Percentiles rank a stretch among this genome's conserved stretches.
These are phyloP conservation scores for Gymnopilus dilepis DNA, from an alignment of 768 basidiomycete genomes.

Conservation along the genomic window DNA sequence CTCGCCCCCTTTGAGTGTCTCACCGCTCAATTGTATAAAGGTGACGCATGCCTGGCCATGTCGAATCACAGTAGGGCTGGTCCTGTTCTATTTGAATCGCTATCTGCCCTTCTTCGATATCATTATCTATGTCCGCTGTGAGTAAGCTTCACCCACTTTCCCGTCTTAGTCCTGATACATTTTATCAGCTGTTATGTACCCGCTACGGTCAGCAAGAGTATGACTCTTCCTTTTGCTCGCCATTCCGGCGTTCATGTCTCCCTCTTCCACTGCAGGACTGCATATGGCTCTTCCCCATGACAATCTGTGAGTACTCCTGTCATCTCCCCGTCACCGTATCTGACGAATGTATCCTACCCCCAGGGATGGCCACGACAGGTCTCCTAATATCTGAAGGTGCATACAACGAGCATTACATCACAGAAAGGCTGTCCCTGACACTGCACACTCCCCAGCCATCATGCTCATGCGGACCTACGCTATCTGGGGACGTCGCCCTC, in stretches of 20 bases:
- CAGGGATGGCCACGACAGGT: neutral
- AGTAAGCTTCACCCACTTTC: neutral
- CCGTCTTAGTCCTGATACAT: neutral
- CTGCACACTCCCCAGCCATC: neutral
- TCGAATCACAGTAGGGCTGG: neutral
- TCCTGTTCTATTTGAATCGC: conserved; percentile 2
- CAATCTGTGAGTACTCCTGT: neutral
- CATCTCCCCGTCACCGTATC: no score
- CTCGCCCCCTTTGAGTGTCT: neutral
- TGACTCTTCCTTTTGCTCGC: neutral
- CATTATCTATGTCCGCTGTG: conserved; percentile 1
- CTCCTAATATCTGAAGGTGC: conserved; percentile 5
- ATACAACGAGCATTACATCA: neutral
- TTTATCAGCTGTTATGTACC: neutral
- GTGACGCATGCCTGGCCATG: conserved; percentile 8
- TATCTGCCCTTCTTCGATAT: conserved; percentile 7
- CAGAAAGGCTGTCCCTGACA: neutral
- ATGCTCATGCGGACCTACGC: conserved; percentile 8
- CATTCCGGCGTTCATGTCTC: no score
- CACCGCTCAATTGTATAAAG: neutral
- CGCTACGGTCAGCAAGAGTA: neutral
- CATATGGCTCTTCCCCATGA: neutral
- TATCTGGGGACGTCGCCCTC: conserved; percentile 1
- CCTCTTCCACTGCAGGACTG: neutral
- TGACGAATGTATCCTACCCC: no score